These are phyloP conservation scores for Tetradesmus obliquus DNA, from an alignment of 139 green algal species.

Conservation along the genomic window DNA sequence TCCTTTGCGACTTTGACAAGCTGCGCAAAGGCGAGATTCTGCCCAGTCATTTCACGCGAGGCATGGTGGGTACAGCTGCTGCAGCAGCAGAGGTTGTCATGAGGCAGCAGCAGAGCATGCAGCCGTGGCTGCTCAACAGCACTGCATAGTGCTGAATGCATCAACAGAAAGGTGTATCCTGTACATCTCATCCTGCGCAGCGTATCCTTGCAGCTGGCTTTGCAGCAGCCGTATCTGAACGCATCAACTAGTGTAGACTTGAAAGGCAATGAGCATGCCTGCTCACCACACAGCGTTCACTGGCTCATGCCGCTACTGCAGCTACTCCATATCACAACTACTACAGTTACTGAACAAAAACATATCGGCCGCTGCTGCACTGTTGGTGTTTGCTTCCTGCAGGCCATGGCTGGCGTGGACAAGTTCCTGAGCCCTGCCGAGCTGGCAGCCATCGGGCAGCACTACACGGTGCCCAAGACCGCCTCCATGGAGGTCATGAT, in stretches of 20 bases:
- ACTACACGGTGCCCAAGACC: conserved; percentile 62
- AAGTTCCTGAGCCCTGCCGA: conserved; percentile 61
- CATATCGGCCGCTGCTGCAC: too few species aligned
- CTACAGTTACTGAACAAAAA: neutral
- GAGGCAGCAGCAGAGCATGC: neutral
- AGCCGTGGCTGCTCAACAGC: neutral
- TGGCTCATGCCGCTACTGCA: too few species aligned
- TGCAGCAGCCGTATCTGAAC: too few species aligned
- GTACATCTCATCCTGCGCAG: too few species aligned
- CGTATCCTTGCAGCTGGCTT: too few species aligned
- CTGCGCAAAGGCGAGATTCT: conserved; percentile 71
- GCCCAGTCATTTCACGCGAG: conserved; percentile 75
- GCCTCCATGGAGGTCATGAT: conserved; percentile 61
- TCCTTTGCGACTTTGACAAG: conserved; percentile 79
- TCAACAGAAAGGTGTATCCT: too few species aligned
- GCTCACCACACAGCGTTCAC: too few species aligned
- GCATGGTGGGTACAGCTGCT: conserved; percentile 46
- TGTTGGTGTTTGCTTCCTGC: neutral
- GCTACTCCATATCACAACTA: neutral
- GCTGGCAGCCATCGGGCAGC: conserved; percentile 66
- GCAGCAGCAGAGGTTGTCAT: neutral
- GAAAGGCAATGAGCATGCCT: too few species aligned
- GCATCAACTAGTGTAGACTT: too few species aligned
- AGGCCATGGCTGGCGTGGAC: conserved; percentile 59
- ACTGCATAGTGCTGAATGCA: neutral